Base-by-base conservation (phyloP, 2,329 filamentous ascomycete species). In the Fusarium sp. region DNA sequence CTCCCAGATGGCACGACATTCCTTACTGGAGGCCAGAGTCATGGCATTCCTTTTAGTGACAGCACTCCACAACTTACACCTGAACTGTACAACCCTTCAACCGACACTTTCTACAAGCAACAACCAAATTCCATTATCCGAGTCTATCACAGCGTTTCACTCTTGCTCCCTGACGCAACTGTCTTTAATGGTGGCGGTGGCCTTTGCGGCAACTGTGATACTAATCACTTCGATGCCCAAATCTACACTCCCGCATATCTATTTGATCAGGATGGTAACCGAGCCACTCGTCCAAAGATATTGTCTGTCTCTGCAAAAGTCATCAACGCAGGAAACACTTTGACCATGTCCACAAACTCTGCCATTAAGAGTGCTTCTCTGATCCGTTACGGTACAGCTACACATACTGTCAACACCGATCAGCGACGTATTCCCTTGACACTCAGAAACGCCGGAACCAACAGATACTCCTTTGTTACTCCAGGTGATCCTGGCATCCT, bases 1-100 rank as follows among this genome's bases (percentile, higher is more conserved):
- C 80, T 86, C 0, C 85, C 85, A 0, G 79, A 85, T 55, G 85
- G 85, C 11, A 79, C 76, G 3, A 78, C 84, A 4, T 80, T 86
- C 33, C 77, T 86, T 26, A 77, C 78, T 0, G 85, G 84, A n/a
- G 84, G 85, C 1, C 70, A 64, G n/a, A 20, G 29, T 10, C 29
- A 18, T 5, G 61, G 52, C 12, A 20, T 55, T 10, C 65, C 60
- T 2, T 69, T 69, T 15, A 44, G 16, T 4, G 67, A 69, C 10
- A 38, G 56, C 6, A 69, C 48, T 2, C 57, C 67, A 0, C 49
- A 58, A 8, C 66, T 69, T 29, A 57, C 47, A 13, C 65, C 66
- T 0, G 66, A 69, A 12, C 48, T 69, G 2, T 69, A 68, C 16
- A 33, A 57, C 3, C 65, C 66, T 6, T 33, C 20, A 0, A 31